Evolutionary conservation across 2,329 filamentous ascomycete genomes (phyloP).

Genomic region (Knufia fluminis): DNA sequence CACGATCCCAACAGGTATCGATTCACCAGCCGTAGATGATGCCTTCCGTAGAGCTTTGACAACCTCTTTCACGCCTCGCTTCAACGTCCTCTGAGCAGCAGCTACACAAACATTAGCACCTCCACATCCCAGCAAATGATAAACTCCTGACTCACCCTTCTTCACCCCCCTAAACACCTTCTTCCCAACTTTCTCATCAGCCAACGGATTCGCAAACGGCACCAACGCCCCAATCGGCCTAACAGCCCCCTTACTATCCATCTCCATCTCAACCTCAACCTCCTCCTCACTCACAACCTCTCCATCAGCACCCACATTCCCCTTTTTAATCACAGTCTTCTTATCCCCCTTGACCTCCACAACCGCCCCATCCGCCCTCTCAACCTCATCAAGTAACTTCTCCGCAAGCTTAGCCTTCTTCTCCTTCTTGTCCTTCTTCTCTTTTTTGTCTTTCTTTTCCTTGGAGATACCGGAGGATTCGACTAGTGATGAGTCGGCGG

Average conservation of each 20-base stretch:
- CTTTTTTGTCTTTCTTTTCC: constrained; percentile 38
- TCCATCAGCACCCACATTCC: constrained; percentile 18
- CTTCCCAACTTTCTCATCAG: constrained; percentile 43
- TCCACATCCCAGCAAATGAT: neutral
- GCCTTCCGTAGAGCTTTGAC: constrained; percentile 97
- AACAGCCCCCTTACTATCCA: constrained; percentile 7
- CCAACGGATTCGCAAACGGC: constrained; percentile 42
- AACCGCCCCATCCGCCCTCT: constrained; percentile 11
- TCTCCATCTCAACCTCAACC: constrained; percentile 18
- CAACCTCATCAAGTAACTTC: constrained; percentile 19
- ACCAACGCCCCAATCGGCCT: constrained; percentile 39
- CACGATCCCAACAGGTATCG: constrained; percentile 61
- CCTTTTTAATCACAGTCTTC: constrained; percentile 5
- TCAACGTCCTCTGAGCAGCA: constrained; percentile 88
- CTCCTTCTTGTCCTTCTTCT: constrained; percentile 33
- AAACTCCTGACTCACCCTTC: constrained; percentile 32
- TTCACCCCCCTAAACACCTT: constrained; percentile 45
- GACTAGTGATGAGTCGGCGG: constrained; percentile 11
- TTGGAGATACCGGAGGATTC: constrained; percentile 13
- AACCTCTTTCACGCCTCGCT: constrained; percentile 97
- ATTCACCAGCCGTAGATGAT: constrained; percentile 25
- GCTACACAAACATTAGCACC: constrained; percentile 45
- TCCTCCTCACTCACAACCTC: constrained; percentile 17
- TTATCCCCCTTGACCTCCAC: constrained; percentile 13
- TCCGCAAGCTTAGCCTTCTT: constrained; percentile 19